phyloP scores from a whole-genome alignment of 2,329 filamentous ascomycete genomes.

The Penicillium sp. region DNA sequence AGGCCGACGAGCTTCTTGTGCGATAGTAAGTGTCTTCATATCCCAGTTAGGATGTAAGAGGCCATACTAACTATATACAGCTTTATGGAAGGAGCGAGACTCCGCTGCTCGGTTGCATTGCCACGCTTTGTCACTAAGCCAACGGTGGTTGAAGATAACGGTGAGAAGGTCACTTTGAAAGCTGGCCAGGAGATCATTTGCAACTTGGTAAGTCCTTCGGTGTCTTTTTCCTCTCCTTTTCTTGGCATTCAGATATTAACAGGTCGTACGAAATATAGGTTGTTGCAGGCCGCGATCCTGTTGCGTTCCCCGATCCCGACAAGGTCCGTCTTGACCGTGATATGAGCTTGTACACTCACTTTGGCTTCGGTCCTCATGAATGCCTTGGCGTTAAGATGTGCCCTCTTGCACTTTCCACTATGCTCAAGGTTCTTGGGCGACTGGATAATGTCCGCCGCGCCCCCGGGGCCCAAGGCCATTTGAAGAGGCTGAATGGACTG shows the following conservation, averaged over 20 bases:
- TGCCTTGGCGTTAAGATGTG: constrained; percentile 53
- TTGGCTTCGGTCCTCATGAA: constrained; percentile 61
- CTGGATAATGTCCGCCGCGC: constrained; percentile 43
- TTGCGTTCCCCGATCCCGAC: constrained; percentile 39
- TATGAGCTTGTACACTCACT: constrained; percentile 62
- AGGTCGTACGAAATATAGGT: constrained; percentile 21
- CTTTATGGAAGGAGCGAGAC: constrained; percentile 42
- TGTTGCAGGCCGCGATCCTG: constrained; percentile 36
- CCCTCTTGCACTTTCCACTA: constrained; percentile 36
- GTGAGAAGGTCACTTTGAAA: constrained; percentile 33
- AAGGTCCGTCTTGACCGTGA: constrained; percentile 62
- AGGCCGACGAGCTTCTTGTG: constrained; percentile 49
- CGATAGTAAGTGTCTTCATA: constrained; percentile 45
- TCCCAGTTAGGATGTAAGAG: not conserved
- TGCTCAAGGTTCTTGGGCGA: constrained; percentile 42
- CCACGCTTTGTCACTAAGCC: constrained; percentile 36
- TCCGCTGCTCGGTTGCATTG: constrained; percentile 39
- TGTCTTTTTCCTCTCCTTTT: not conserved
- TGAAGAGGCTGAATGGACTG: constrained; percentile 40
- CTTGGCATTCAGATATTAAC: not conserved
- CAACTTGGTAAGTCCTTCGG: constrained; percentile 34
- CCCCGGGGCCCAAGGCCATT: constrained; percentile 40
- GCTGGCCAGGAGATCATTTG: constrained; percentile 36
- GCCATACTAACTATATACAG: constrained; percentile 22
- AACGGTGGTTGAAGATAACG: constrained; percentile 36